These are phyloP conservation scores for Chaetomiaceae sp. DNA, from an alignment of 2,329 filamentous ascomycete genomes.

Conservation along the genomic window DNA sequence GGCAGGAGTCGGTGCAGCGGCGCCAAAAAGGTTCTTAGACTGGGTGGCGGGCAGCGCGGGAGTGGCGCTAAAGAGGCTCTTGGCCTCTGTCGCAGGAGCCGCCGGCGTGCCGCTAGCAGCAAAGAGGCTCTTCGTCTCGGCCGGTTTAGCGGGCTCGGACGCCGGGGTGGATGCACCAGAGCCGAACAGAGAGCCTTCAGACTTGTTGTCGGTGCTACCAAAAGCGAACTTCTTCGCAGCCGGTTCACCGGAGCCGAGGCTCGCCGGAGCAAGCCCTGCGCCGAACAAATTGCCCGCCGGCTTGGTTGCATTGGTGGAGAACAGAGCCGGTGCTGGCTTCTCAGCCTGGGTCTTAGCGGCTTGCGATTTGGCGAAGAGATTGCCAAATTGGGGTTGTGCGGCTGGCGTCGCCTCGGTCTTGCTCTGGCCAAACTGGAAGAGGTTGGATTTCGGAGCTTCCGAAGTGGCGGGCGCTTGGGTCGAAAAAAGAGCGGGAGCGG, in stretches of 20 bases:
- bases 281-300: constrained; percentile 12
- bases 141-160: constrained; percentile 13
- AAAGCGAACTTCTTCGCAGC: constrained; percentile 26
- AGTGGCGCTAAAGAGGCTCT: constrained; percentile 17
- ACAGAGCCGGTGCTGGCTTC: constrained; percentile 13
- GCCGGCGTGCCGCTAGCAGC: constrained; percentile 10
- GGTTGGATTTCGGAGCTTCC: constrained; percentile 20
- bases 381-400: constrained; percentile 10
- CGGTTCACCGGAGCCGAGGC: constrained; percentile 16
- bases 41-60: constrained; percentile 11
- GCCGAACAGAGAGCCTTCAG: constrained; percentile 16
- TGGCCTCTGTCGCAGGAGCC: constrained; percentile 16
- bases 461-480: constrained; percentile 13
- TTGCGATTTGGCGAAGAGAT: constrained; percentile 19
- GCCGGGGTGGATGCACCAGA: constrained; percentile 17
- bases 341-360: constrained; percentile 8
- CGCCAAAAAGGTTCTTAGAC: constrained; percentile 18
- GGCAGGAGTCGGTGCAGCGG: constrained; percentile 15
- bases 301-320: constrained; percentile 7
- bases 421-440: constrained; percentile 25
- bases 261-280: constrained; percentile 12
- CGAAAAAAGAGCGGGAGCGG: constrained; percentile 21
- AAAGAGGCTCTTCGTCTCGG: constrained; percentile 19
- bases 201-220: constrained; percentile 15
- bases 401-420: constrained; percentile 14